Evolutionary conservation across 306 rosid species (phyloP).

Genomic region (Castanospermum australe): DNA sequence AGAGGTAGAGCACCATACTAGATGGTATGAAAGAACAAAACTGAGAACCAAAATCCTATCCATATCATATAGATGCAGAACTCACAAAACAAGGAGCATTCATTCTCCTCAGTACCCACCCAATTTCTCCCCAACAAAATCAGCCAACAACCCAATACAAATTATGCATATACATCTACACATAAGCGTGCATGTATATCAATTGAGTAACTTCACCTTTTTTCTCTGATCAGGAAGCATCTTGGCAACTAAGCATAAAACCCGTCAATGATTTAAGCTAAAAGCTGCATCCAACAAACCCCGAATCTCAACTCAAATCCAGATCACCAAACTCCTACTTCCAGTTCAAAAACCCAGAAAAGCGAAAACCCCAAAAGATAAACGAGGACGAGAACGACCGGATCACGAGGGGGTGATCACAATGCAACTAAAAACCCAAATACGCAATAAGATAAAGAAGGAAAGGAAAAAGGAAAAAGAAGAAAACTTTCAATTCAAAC

Average conservation of each 20-base stretch:
- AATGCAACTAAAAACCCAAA: conserved; percentile 19
- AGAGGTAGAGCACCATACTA: conserved; percentile 6
- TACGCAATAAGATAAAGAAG: neutral
- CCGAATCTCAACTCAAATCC: conserved; percentile 29
- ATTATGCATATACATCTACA: neutral
- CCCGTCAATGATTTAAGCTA: conserved; percentile 23
- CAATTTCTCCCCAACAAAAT: neutral
- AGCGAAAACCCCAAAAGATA: conserved; percentile 27
- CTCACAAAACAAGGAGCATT: neutral
- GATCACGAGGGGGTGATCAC: conserved; percentile 32
- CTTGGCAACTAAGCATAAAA: conserved; percentile 51
- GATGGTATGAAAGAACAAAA: neutral
- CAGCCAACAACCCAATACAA: neutral
- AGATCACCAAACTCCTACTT: conserved; percentile 39
- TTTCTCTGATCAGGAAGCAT: conserved; percentile 84
- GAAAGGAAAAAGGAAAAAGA: neutral
- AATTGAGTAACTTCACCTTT: conserved; percentile 51
- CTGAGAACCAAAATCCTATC: neutral
- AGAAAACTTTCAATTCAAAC: neutral
- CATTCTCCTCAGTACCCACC: neutral
- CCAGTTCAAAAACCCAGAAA: conserved; percentile 31
- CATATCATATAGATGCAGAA: neutral
- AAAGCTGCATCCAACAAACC: conserved; percentile 43
- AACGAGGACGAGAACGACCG: conserved; percentile 12
- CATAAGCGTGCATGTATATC: neutral